phyloP scores from a whole-genome alignment of 805 yeast genomes.

The Lachancea fermentati region DNA sequence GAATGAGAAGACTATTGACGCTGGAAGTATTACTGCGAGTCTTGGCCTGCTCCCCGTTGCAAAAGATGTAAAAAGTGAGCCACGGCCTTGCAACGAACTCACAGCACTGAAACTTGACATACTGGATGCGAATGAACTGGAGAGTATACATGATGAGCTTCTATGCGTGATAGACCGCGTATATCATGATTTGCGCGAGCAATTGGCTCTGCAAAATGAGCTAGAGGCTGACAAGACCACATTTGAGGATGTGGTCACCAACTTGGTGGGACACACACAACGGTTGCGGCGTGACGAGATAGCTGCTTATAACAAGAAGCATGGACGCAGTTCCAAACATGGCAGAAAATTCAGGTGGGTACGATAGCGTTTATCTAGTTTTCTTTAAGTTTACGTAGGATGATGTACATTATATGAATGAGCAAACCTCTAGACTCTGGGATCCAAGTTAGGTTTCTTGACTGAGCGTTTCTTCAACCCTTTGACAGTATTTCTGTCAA shows the following conservation, averaged over 20 bases:
- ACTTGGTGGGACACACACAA: slow-evolving; percentile 86
- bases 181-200: slow-evolving; percentile 29
- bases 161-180: slow-evolving; percentile 24
- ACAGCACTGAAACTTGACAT: slow-evolving; percentile 8
- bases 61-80: not conserved
- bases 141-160: slow-evolving; percentile 24
- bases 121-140: slow-evolving; percentile 12
- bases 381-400: slow-evolving; percentile 7
- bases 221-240: slow-evolving; percentile 62
- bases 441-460: slow-evolving; percentile 51
- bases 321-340: slow-evolving; percentile 10
- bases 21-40: not conserved
- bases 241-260: slow-evolving; percentile 84
- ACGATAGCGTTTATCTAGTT: not conserved
- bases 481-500: slow-evolving; percentile 37
- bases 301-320: slow-evolving; percentile 33
- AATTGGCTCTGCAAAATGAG: slow-evolving; percentile 39
- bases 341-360: slow-evolving; percentile 8
- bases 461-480: slow-evolving; percentile 36
- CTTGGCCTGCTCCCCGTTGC: not conserved
- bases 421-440: slow-evolving; percentile 32
- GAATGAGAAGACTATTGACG: not conserved
- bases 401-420: slow-evolving; percentile 7
- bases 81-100: slow-evolving; percentile 3
- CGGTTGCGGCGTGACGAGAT: slow-evolving; percentile 53